Evolutionary conservation across 2,329 filamentous ascomycete species (phyloP), one percentile per base, ranked within the genome.

Genomic region (Gnomoniopsis sp.): DNA sequence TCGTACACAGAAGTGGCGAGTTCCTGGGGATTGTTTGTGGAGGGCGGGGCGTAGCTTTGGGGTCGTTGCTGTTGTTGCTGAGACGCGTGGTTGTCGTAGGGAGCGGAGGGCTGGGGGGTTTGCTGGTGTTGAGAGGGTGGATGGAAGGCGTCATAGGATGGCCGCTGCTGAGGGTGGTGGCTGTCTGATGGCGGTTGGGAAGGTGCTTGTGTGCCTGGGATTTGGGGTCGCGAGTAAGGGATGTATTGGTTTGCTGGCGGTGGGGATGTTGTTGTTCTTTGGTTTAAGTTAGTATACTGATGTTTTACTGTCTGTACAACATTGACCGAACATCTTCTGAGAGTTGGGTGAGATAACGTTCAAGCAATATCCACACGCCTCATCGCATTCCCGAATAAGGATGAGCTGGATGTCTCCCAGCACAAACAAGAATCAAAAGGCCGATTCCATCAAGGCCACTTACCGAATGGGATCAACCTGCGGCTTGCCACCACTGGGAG

Each of bases 1-100:
- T 92, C 88, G 68, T 92, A 93, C 11, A 84, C 85, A 1, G 88
- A 89, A 0, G 89, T 91, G 26, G 89, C 88, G 49, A 93, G 78
- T 74, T 93, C 90, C 72, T 93, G 90, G 0, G 89, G 86, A 63
- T 85, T 84, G 53, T 34, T 51, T 38, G 49, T 15, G 3, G 57
- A 55, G 21, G 52, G 46, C 17, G 57, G 57, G 10, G 86, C 85
- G 65, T 89, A 89, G 70, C 85, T 88, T 67, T 87, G 83, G 3
- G 86, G 87, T 17, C 82, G 84, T 58, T 84, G 84, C 57, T 72
- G 73, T 55, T 72, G 78, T 70, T 80, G 48, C 72, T 67, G 62
- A 19, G 59, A 63, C 26, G 69, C 65, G 56, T 83, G 70, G 41
- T 76, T 44, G 41, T 17, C 53, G 53, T 44, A 47, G 19, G 82